Base-by-base conservation (phyloP, 768 basidiomycete species). In the Hygrocybe coccinea region DNA sequence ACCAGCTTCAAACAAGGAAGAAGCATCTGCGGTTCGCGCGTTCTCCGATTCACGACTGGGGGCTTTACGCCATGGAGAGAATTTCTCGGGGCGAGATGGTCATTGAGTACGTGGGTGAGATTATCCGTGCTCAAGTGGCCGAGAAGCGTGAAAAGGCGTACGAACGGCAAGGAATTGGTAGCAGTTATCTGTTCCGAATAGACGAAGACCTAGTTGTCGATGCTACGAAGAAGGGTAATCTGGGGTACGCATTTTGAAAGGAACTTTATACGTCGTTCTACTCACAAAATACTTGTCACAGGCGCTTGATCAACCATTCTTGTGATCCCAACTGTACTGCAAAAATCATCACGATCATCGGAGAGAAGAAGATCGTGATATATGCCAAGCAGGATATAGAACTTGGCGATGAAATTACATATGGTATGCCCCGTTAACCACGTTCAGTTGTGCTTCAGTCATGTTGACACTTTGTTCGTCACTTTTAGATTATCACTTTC, bases 191-290 rank as follows among this genome's bases (percentile, higher is more conserved):
- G 49, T 99, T 99, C 76, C 79, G 97, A 59, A 95, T 99, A 63
- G 97, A 99, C 70, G 95, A 97, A 67, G 95, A 99, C 69, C 74
- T 94, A 61, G 95, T 98, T 56, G 95, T 97, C 65, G 97, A 99
- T 73, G 97, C 97, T 2, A 99, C 97, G 45, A 97, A 95, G 84
- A 95, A 94, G 75, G 97, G 97, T 25, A 97, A 95, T 72, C 86
- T 99, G 65, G 95, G 95, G 94, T 95, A 69, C 58, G 91, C 82
- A 47, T 57, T 47, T 46, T 51, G 37, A 56, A 49, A 50, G 37
- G 38, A 45, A 1, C 60, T 41, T 55, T 60, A 52, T 57, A 52
- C 56, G 52, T 12, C 49, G 37, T 47, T 53, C 53, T 58, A 56
- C 55, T 22, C 39, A 45, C 54, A 56, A 60, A 60, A 15, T 24